Conservation (phyloP, 78 protist species). For the Trichosphaerium sp. region DNA sequence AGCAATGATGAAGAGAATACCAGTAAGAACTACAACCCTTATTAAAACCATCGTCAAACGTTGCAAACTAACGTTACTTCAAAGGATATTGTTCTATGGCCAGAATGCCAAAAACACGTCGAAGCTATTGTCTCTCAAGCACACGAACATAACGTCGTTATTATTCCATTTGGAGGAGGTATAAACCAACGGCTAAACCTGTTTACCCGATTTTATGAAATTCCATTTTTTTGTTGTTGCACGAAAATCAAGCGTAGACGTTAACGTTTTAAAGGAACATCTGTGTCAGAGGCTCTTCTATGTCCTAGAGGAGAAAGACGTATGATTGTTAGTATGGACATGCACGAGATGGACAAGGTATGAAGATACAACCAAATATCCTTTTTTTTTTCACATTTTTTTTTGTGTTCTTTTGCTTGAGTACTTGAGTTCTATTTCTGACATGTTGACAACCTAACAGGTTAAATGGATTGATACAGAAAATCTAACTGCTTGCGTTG, state of each 20-base stretch:
- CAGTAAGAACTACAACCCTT: slow-evolving; percentile 12
- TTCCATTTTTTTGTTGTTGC: neutral
- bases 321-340: slow-evolving; percentile 64
- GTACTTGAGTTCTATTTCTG: no score
- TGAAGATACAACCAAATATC: no score
- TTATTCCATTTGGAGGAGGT: slow-evolving; percentile 85
- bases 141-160: slow-evolving; percentile 33
- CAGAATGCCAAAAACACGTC: slow-evolving; percentile 59
- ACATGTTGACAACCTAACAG: no score
- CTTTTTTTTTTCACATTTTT: no score
- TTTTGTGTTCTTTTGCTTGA: no score
- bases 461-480: slow-evolving; percentile 64
- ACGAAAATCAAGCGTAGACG: no score
- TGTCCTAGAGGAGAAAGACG: slow-evolving; percentile 43
- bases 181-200: no score
- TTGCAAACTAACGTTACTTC: no score
- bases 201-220: no score
- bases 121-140: slow-evolving; percentile 57
- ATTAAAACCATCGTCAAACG: slow-evolving; percentile 10
- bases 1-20: neutral
- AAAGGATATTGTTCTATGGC: slow-evolving; percentile 66
- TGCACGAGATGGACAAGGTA: slow-evolving; percentile 67
- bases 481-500: slow-evolving; percentile 61
- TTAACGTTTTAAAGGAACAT: no score
- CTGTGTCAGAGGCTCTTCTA: slow-evolving; percentile 50